A percentile compares a stretch with the other conserved stretches of the same genome.
Conservation (phyloP, 345 rosid species). For the Xanthoceras sorbifolium region DNA sequence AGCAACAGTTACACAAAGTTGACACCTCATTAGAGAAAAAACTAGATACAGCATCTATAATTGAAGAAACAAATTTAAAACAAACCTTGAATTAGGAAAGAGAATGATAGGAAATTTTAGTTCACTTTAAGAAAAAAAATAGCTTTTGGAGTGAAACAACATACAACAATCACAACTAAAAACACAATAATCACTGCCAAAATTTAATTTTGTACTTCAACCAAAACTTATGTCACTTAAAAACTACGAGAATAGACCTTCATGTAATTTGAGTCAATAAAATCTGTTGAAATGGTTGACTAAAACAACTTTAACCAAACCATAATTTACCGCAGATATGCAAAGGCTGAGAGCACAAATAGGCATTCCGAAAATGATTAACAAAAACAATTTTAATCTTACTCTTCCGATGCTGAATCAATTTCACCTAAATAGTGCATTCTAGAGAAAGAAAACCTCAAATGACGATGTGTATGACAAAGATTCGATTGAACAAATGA, state of each 20-base stretch:
- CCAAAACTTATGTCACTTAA: background rate
- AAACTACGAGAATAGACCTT: background rate
- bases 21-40: background rate
- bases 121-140: too few relatives aligned
- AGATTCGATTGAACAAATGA: background rate
- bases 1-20: background rate
- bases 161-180: background rate
- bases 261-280: background rate
- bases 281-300: background rate
- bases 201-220: background rate
- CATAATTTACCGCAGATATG: too few relatives aligned
- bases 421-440: background rate
- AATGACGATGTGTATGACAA: background rate
- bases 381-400: background rate
- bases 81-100: background rate
- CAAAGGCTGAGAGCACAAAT: background rate
- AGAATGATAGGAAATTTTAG: background rate
- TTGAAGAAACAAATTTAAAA: background rate
- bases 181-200: background rate
- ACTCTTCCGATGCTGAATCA: background rate
- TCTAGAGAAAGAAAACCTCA: background rate
- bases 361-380: background rate
- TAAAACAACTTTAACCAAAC: background rate
- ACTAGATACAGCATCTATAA: background rate
- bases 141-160: background rate